Conservation (phyloP, 306 rosid species). For the Vigna unguiculata region DNA sequence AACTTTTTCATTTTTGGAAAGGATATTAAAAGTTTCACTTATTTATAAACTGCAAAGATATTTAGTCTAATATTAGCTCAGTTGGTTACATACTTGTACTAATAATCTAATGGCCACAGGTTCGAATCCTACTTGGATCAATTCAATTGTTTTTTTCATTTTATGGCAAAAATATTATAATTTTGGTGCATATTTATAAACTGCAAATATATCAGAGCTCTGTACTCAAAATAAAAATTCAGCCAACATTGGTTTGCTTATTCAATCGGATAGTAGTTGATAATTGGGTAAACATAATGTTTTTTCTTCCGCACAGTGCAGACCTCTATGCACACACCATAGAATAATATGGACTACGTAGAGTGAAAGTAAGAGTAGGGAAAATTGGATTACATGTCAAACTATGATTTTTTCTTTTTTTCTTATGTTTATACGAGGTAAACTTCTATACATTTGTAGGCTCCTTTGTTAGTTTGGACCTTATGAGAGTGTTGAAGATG, state of each 20-base stretch:
- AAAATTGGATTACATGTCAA: conserved; percentile 41
- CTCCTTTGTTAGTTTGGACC: conserved; percentile 34
- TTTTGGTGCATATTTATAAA: no score
- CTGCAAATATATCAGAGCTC: no score
- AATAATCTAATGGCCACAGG: no score
- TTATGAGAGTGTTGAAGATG: conserved; percentile 47
- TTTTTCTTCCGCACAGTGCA: conserved; percentile 14
- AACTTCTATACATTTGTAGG: conserved; percentile 38
- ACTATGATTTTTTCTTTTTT: conserved; percentile 20
- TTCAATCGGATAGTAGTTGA: conserved; percentile 11
- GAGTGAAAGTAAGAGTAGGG: background rate
- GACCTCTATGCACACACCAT: conserved; percentile 25
- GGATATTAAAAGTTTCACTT: no score
- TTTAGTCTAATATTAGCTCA: no score
- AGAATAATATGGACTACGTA: conserved; percentile 1
- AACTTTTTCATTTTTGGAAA: accelerated
- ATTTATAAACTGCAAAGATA: no score
- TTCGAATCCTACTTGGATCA: no score
- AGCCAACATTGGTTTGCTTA: background rate
- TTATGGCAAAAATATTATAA: no score
- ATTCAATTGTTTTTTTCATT: no score
- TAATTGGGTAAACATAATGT: conserved; percentile 6
- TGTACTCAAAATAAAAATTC: background rate
- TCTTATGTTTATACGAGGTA: conserved; percentile 24
- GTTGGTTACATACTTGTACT: no score